These are phyloP conservation scores for Prosopis cineraria DNA, from an alignment of 306 rosid genomes.

Conservation along the genomic window DNA sequence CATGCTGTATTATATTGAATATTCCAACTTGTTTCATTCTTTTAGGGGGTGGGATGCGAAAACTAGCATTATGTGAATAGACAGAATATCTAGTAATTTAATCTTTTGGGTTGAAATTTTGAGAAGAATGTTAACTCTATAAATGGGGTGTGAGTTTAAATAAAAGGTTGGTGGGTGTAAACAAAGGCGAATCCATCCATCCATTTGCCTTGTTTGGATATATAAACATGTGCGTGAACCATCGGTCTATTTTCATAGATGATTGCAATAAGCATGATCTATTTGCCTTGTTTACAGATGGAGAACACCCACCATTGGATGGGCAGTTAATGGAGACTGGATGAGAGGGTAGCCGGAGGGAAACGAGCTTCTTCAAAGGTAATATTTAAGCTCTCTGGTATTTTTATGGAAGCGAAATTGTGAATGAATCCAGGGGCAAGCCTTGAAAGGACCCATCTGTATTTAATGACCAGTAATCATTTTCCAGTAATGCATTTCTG, in stretches of 20 bases:
- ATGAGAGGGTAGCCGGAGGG: constrained; percentile 29
- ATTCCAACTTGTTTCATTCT: not conserved
- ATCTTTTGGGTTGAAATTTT: not conserved
- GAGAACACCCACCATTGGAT: constrained; percentile 49
- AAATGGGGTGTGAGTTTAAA: too few relatives aligned
- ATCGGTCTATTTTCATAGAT: not conserved
- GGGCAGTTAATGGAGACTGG: constrained; percentile 57
- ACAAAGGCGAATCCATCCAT: not conserved
- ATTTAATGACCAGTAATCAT: constrained; percentile 14
- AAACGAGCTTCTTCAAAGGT: not conserved
- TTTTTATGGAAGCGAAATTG: not conserved
- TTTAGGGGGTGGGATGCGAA: not conserved
- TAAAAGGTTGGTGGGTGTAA: too few relatives aligned
- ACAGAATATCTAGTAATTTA: constrained; percentile 1
- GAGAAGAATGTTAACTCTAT: not conserved
- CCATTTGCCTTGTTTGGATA: too few relatives aligned
- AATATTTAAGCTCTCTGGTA: not conserved
- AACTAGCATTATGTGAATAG: not conserved
- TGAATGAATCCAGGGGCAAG: constrained; percentile 18
- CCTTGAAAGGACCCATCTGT: constrained; percentile 19
- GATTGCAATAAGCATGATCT: constrained; percentile 11
- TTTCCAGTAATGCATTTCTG: constrained; percentile 8
- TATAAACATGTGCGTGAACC: not conserved
- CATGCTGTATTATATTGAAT: constrained; percentile 3
- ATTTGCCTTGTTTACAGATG: constrained; percentile 49